Percentiles rank a stretch among this genome's conserved stretches.
Conservation (phyloP, 106 monocot genomes). For the Dioscorea zingiberensis region DNA sequence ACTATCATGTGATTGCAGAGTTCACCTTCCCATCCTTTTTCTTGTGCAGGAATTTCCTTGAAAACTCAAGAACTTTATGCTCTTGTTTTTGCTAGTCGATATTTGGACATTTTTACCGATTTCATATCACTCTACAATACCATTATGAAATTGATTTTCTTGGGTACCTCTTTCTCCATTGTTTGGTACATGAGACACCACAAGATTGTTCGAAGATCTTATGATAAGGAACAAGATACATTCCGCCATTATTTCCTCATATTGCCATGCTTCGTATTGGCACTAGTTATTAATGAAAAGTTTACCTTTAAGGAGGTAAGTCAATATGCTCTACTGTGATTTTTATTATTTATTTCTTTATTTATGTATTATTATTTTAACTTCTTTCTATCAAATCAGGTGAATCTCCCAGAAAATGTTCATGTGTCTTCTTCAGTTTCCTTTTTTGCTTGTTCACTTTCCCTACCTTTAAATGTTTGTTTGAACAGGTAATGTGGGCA, state of each 20-base stretch:
- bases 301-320: conserved; percentile 60
- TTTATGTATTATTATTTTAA: no score
- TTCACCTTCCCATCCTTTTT: neutral
- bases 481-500: conserved; percentile 73
- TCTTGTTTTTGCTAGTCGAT: conserved; percentile 64
- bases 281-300: conserved; percentile 57
- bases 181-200: conserved; percentile 88
- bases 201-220: conserved; percentile 68
- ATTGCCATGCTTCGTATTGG: conserved; percentile 53
- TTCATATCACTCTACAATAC: conserved; percentile 74
- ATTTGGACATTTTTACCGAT: conserved; percentile 58
- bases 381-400: no score
- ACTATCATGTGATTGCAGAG: no score
- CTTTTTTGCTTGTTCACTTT: neutral
- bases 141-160: conserved; percentile 79
- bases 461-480: neutral
- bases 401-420: no score
- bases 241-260: conserved; percentile 71
- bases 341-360: no score
- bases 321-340: neutral
- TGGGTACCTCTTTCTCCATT: conserved; percentile 73
- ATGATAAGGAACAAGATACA: conserved; percentile 91
- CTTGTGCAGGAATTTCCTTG: conserved; percentile 64
- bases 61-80: conserved; percentile 89
- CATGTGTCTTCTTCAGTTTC: neutral